A percentile compares a stretch with the other conserved stretches of the same genome.
phyloP scores from a whole-genome alignment of 139 green algal species.

The Picochlorum sp. region DNA sequence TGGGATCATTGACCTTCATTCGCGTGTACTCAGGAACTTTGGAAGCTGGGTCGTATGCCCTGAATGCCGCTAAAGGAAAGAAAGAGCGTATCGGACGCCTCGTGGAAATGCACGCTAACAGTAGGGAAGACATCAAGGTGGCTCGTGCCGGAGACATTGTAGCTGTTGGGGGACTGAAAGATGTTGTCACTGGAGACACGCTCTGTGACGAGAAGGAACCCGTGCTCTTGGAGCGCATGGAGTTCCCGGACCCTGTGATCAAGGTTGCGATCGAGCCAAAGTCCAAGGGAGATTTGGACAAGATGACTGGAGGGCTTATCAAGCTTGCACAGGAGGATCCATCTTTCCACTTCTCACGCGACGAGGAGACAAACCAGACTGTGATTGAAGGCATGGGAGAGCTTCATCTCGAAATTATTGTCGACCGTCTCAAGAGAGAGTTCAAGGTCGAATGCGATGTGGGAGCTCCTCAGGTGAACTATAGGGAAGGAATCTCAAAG shows the following conservation, averaged over 20 bases:
- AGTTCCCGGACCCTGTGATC: conserved; percentile 99
- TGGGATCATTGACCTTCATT: conserved; percentile 91
- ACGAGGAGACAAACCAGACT: conserved; percentile 94
- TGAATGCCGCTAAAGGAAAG: conserved; percentile 90
- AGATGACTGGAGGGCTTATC: conserved; percentile 90
- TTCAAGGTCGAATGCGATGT: conserved; percentile 96
- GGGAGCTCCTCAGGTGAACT: conserved; percentile 94
- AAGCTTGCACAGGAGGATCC: conserved; percentile 98
- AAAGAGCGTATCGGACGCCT: conserved; percentile 97
- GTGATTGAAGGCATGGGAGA: conserved; percentile 99
- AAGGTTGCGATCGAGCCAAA: conserved; percentile 98
- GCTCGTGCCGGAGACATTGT: conserved; percentile 92
- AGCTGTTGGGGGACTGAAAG: conserved; percentile 91
- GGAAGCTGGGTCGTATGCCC: conserved; percentile 73
- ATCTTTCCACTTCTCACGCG: conserved; percentile 74
- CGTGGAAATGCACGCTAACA: conserved; percentile 99
- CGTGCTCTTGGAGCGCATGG: conserved; percentile 98
- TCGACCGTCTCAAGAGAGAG: conserved; percentile 92
- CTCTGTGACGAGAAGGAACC: conserved; percentile 86
- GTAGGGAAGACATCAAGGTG: conserved; percentile 88
- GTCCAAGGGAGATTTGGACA: conserved; percentile 92
- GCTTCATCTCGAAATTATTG: conserved; percentile 98
- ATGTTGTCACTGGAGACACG: conserved; percentile 91
- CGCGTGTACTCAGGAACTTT: conserved; percentile 82
- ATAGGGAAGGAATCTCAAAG: conserved; percentile 90